These are phyloP conservation scores for Sodiomyces alkalinus DNA, from an alignment of 2,329 filamentous ascomycete species.

Conservation along the genomic window DNA sequence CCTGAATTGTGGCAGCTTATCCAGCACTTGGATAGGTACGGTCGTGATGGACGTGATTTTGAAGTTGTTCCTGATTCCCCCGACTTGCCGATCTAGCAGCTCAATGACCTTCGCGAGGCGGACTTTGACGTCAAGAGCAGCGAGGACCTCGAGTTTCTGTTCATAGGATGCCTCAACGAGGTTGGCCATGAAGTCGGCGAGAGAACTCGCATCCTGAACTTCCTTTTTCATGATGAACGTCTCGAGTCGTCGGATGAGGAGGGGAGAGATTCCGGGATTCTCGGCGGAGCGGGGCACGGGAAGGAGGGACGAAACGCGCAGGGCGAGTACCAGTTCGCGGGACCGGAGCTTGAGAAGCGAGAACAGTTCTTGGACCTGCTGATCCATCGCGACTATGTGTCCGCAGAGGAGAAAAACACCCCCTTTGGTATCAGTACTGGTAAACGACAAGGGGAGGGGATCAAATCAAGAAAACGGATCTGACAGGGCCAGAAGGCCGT, in stretches of 20 bases:
- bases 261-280: conserved; percentile 53
- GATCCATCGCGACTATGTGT: conserved; percentile 25
- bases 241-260: conserved; percentile 77
- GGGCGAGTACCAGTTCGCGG: conserved; percentile 68
- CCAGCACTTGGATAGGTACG: conserved; percentile 45
- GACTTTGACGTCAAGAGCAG: conserved; percentile 64
- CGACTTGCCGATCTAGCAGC: conserved; percentile 68
- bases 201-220: conserved; percentile 61
- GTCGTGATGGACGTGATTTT: conserved; percentile 68
- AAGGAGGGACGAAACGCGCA: conserved; percentile 74
- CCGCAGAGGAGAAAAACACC: too few species aligned
- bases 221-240: conserved; percentile 75
- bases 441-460: too few species aligned
- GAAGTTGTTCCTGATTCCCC: conserved; percentile 72
- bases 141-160: conserved; percentile 77
- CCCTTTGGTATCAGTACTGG: too few species aligned
- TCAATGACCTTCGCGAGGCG: conserved; percentile 72
- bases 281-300: conserved; percentile 42
- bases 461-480: too few species aligned
- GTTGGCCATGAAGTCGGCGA: conserved; percentile 96
- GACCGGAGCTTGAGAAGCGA: conserved; percentile 70
- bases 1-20: conserved; percentile 26
- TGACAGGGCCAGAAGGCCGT: too few species aligned
- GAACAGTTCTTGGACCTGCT: conserved; percentile 56
- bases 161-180: conserved; percentile 76